These are phyloP conservation scores for Sporothrix curviconia DNA, from an alignment of 2,329 filamentous ascomycete species.

Conservation along the genomic window DNA sequence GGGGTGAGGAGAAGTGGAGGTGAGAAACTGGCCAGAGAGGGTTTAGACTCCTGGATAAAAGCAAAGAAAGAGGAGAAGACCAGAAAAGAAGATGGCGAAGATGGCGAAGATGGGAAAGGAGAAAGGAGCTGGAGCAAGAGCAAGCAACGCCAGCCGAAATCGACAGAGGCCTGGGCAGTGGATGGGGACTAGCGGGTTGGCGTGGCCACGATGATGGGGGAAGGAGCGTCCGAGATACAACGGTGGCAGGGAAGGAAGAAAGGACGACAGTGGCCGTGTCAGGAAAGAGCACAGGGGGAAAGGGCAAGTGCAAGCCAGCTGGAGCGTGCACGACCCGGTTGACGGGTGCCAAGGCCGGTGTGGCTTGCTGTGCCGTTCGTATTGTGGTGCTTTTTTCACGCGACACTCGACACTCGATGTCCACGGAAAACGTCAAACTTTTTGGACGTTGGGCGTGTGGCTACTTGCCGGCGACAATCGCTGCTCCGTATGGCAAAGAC, in stretches of 20 bases:
- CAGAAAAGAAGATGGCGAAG: not conserved
- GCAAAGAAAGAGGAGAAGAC: not conserved
- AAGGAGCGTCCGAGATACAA: not conserved
- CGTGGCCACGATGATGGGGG: not conserved
- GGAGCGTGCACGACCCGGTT: not conserved
- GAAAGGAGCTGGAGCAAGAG: not conserved
- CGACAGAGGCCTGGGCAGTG: not conserved
- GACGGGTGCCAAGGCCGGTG: slow-evolving; percentile 7
- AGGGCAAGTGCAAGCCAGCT: not conserved
- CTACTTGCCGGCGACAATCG: too few relatives aligned
- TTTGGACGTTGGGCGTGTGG: too few relatives aligned
- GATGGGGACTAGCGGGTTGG: not conserved
- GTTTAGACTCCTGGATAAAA: not conserved
- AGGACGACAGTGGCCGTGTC: not conserved
- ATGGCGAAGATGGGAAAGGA: not conserved
- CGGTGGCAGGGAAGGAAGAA: not conserved
- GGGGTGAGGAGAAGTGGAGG: not conserved
- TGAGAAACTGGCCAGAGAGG: not conserved
- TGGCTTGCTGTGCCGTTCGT: not conserved
- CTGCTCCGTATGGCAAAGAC: too few relatives aligned
- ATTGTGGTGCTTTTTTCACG: not conserved
- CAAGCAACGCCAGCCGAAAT: too few relatives aligned
- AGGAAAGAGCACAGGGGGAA: not conserved
- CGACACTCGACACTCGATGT: too few relatives aligned
- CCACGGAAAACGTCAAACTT: too few relatives aligned